phyloP scores from a whole-genome alignment of 2,329 filamentous ascomycete genomes.

The Ilyonectria sp. region DNA sequence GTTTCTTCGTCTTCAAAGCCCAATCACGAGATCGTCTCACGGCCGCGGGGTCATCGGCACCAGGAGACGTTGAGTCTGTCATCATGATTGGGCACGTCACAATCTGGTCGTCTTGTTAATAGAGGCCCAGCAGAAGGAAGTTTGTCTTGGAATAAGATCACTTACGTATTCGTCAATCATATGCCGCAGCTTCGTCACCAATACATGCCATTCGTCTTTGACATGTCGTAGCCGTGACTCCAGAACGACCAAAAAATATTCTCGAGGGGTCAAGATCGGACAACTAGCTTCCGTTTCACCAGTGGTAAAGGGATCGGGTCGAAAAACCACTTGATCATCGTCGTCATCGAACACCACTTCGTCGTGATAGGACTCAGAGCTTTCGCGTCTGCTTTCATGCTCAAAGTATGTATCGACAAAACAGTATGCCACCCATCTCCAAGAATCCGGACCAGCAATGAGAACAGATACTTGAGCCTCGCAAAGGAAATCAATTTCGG shows the following conservation, averaged over 20 bases:
- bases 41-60: background rate
- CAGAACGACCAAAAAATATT: conserved; percentile 11
- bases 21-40: background rate
- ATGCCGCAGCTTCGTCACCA: background rate
- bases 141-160: too few species aligned
- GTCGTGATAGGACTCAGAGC: background rate
- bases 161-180: conserved; percentile 9
- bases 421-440: conserved; percentile 22
- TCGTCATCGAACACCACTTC: background rate
- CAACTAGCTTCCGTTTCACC: background rate
- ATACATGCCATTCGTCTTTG: conserved; percentile 8
- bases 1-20: background rate
- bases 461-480: conserved; percentile 30
- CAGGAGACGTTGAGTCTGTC: background rate
- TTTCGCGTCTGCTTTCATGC: background rate
- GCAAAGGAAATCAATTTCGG: conserved; percentile 4
- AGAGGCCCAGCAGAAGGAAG: too few species aligned
- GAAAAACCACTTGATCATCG: too few species aligned
- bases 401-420: conserved; percentile 29
- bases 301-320: background rate
- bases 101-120: background rate
- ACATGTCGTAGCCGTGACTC: background rate
- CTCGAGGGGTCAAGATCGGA: background rate
- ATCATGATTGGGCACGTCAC: background rate
- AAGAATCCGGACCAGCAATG: fast-evolving